A percentile compares a stretch with the other conserved stretches of the same genome.
These are phyloP conservation scores for Rasamsonia emersonii DNA, from an alignment of 2,329 filamentous ascomycete species.

Conservation along the genomic window DNA sequence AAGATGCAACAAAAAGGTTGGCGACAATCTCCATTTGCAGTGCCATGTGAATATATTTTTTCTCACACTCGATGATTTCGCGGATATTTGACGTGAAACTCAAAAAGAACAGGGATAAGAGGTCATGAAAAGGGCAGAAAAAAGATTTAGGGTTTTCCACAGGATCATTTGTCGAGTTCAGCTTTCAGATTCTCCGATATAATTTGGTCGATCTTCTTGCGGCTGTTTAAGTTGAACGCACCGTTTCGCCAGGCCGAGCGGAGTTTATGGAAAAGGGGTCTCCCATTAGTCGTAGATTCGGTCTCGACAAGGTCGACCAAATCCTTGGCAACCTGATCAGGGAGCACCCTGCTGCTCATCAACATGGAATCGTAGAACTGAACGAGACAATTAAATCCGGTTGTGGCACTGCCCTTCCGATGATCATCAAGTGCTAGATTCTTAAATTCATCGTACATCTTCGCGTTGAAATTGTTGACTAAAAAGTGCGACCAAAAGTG, in stretches of 20 bases:
- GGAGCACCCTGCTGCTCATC: slow-evolving; percentile 42
- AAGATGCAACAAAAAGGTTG: slow-evolving; percentile 2
- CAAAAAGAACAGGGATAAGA: slow-evolving; percentile 4
- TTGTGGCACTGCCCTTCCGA: slow-evolving; percentile 40
- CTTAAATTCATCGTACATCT: slow-evolving; percentile 69
- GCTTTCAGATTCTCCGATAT: slow-evolving; percentile 44
- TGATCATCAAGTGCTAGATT: slow-evolving; percentile 58
- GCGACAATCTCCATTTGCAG: too few relatives aligned
- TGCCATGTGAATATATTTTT: too few relatives aligned
- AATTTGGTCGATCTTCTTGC: slow-evolving; percentile 47
- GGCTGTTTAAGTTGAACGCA: slow-evolving; percentile 46
- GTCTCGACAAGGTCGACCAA: slow-evolving; percentile 47
- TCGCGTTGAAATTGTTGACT: slow-evolving; percentile 62
- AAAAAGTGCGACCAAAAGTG: slow-evolving; percentile 69
- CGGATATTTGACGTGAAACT: too few relatives aligned
- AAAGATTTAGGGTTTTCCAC: slow-evolving; percentile 3
- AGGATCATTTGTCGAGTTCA: slow-evolving; percentile 40
- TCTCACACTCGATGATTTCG: too few relatives aligned
- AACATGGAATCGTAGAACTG: slow-evolving; percentile 56
- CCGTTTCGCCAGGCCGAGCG: slow-evolving; percentile 47
- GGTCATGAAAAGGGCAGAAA: background rate
- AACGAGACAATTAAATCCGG: slow-evolving; percentile 55
- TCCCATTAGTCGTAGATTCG: slow-evolving; percentile 34
- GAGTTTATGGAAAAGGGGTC: slow-evolving; percentile 44
- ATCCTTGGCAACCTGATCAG: slow-evolving; percentile 46